Evolutionary conservation across 2,329 filamentous ascomycete species (phyloP), one percentile per base, ranked within the genome.

Genomic region (Fusarium neocosmosporiellum): DNA sequence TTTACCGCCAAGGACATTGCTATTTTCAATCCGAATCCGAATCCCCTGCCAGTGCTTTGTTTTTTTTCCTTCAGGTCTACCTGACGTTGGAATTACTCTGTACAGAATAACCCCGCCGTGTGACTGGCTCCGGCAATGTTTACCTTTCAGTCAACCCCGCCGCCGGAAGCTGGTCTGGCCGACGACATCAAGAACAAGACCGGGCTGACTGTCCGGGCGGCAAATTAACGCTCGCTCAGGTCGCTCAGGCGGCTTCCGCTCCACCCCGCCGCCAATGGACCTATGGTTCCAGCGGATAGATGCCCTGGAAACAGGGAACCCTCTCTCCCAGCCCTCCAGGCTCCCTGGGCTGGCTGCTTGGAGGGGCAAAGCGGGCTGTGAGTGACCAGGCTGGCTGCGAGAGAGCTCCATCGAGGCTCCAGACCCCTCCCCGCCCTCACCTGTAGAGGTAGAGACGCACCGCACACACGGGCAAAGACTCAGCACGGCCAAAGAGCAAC

Each of bases 241-340:
- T 27, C 27, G 27, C 69, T 18, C 67, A 31, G 55, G 69, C 48
- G 61, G 50, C 48, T 65, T 61, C 67, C 58, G 58, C 67, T 69
- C 67, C 71, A 74, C 71, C 71, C 71, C 71, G 71, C 71, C 71
- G 71, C 59, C 50, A 65, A 36, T 62, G 33, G 33, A 34, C 33
- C 33, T 34, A 34, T 34, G 18, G 20, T 67, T 69, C 48, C 57
- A 72, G 71, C 59, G 55, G 65, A 59, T 53, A 58, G 41, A 39
- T 46, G 71, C 71, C 64, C 67, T 73, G 71, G 63, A 72, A 59
- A 39, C 46, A 66, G 22, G 39, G 34, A 69, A 71, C 71, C 71
- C 71, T 74, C 71, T 62, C 60, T 43, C 16, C 37, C 37, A 39
- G 39, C 59, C 43, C 59, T 46, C 22, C 41, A 46, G 41, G 41